These are phyloP conservation scores for Apiospora pterosperma DNA, from an alignment of 2,329 filamentous ascomycete species.

Conservation along the genomic window DNA sequence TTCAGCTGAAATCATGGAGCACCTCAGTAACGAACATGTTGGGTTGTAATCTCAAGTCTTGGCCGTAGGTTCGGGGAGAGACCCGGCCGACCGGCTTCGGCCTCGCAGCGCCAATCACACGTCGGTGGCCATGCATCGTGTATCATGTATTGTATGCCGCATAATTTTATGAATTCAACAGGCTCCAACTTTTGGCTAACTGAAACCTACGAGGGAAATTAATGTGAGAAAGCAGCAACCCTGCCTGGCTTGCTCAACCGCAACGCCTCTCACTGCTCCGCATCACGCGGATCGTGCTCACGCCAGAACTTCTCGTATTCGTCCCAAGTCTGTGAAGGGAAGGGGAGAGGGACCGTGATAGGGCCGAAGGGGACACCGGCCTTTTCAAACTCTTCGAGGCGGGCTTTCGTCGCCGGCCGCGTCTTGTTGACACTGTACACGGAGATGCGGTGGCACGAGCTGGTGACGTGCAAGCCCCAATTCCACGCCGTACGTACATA, in stretches of 20 bases:
- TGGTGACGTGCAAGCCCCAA: conserved; percentile 36
- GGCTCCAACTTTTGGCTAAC: no score
- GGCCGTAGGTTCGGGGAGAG: no score
- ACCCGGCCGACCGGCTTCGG: no score
- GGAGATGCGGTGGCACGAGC: conserved; percentile 32
- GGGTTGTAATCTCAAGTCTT: no score
- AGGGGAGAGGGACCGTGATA: conserved; percentile 36
- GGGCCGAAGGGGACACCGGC: conserved; percentile 44
- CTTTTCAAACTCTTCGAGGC: conserved; percentile 49
- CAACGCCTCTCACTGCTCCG: not conserved
- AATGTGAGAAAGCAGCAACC: not conserved
- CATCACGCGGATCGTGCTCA: not conserved
- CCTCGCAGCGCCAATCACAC: no score
- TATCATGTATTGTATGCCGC: no score
- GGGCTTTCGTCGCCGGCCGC: conserved; percentile 41
- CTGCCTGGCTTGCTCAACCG: no score
- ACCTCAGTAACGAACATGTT: no score
- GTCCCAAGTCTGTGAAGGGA: not conserved
- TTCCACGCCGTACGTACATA: conserved; percentile 51
- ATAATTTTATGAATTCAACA: no score
- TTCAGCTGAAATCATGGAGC: no score
- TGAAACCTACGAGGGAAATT: no score
- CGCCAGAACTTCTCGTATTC: not conserved
- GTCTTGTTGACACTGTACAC: conserved; percentile 60
- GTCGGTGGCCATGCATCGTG: no score